Conservation (phyloP, 2,329 filamentous ascomycete species). For the Sclerotinia trifoliorum region DNA sequence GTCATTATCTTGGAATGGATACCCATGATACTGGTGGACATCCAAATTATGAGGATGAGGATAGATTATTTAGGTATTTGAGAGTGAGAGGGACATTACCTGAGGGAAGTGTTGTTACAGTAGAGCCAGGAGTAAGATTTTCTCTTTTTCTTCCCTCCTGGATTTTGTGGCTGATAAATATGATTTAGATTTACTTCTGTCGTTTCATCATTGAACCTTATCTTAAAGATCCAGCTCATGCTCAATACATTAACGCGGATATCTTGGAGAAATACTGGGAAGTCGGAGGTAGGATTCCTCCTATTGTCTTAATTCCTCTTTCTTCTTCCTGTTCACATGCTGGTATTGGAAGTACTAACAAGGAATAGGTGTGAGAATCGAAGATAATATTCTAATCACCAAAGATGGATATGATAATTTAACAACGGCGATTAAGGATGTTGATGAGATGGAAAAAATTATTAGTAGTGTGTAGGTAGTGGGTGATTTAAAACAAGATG, state of each 20-base stretch:
- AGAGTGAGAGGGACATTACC: constrained; percentile 74
- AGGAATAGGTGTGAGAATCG: constrained; percentile 52
- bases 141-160: not conserved
- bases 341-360: not conserved
- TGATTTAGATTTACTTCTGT: constrained; percentile 78
- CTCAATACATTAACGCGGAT: constrained; percentile 71
- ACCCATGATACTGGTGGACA: constrained; percentile 85
- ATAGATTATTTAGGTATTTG: constrained; percentile 84
- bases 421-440: constrained; percentile 68
- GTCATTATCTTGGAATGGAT: constrained; percentile 89
- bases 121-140: constrained; percentile 78
- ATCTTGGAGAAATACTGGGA: constrained; percentile 80
- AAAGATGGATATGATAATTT: constrained; percentile 68
- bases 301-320: too few species aligned
- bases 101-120: constrained; percentile 81
- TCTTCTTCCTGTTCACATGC: too few species aligned
- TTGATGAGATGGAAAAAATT: constrained; percentile 55
- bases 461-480: constrained; percentile 31
- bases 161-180: not conserved
- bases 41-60: constrained; percentile 73
- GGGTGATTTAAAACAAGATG: not conserved
- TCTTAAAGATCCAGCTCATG: constrained; percentile 67
- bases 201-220: constrained; percentile 83
- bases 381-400: constrained; percentile 73
- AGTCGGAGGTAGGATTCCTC: constrained; percentile 54